Evolutionary conservation across 192 early-diverging fungal genomes (phyloP).

Genomic region (Coemansia sp.): DNA sequence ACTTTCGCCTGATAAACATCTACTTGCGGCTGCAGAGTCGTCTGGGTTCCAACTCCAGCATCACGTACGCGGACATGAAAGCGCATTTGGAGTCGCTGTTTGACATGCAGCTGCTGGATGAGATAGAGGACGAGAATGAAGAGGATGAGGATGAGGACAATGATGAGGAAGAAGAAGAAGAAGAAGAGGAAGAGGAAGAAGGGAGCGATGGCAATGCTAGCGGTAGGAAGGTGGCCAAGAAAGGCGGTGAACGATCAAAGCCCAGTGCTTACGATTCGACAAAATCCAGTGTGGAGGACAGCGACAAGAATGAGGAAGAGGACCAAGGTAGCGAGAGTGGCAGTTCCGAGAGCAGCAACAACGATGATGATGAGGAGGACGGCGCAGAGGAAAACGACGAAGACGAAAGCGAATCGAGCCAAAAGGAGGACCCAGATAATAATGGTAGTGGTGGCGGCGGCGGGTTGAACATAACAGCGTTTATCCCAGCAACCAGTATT

Average conservation of each 20-base stretch:
- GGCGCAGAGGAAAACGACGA: not conserved
- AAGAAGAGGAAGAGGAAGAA: not conserved
- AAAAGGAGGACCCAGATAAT: not conserved
- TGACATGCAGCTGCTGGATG: constrained; percentile 38
- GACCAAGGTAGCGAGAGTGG: not conserved
- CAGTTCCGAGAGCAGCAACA: not conserved
- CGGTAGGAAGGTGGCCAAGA: not conserved
- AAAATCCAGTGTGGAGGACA: not conserved
- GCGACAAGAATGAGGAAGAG: not conserved
- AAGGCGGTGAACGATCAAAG: not conserved
- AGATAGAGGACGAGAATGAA: constrained; percentile 46
- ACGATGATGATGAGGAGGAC: not conserved
- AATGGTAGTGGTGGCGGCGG: no score
- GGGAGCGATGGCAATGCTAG: not conserved
- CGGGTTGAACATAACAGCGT: not conserved
- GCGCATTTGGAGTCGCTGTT: constrained; percentile 30
- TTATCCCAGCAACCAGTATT: constrained; percentile 19
- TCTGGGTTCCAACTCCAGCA: constrained; percentile 23
- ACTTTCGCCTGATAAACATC: constrained; percentile 52
- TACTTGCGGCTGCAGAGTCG: constrained; percentile 42
- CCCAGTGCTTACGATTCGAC: not conserved
- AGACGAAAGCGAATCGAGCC: not conserved
- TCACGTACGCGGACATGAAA: constrained; percentile 32
- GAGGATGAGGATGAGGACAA: constrained; percentile 27
- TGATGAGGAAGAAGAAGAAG: constrained; percentile 2